Base-by-base conservation (phyloP, 768 basidiomycete species). In the Rhizopogon salebrosus region DNA sequence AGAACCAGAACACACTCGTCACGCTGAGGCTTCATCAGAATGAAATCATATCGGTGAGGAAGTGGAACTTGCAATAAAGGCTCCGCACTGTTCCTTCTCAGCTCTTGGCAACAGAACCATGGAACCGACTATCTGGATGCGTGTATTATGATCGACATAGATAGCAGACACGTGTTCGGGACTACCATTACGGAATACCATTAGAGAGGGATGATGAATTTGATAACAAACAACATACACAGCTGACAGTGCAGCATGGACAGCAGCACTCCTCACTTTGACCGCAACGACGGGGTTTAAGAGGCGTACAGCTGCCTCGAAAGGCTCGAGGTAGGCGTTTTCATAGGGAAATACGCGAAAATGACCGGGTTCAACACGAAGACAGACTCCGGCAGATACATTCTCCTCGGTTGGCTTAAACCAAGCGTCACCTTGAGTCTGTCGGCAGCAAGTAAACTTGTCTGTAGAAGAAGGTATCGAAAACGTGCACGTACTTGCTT, bases 61-160 rank as follows among this genome's bases (percentile, higher is more conserved):
- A 38, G 10, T 9, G n/a, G 24, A 27, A 75, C 80, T 62, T 65
- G 87, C 89, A 49, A 92, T 78, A 65, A 95, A 95, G 11, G 92
- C 92, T 18, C 85, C 92, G 46, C 87, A 92, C 61, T 94, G 92
- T 64, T 94, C 92, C 72, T 93, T 94, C 64, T 94, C 89, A 6
- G 91, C 91, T 37, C 79, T 77, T 6, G 85, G 80, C 38, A 95
- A 72, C 52, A 80, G 76, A 49, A 64, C 61, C 59, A 94, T 82
- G 14, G 80, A 80, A 54, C 89, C 85, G 23, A 95, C 67, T 52
- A 95, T 83, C 68, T 95, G 92, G 49, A 95, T 94, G 6, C 90
- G 85, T 1, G 91, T 94, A 64, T 92, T 83, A 51, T 68, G 65
- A 69, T 91, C 88, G 55, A 95, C 78, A 60, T 84, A 84, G 56